A percentile compares a stretch with the other conserved stretches of the same genome.
These are phyloP conservation scores for Petrea volubilis DNA, from an alignment of 257 asterid species.

Conservation along the genomic window DNA sequence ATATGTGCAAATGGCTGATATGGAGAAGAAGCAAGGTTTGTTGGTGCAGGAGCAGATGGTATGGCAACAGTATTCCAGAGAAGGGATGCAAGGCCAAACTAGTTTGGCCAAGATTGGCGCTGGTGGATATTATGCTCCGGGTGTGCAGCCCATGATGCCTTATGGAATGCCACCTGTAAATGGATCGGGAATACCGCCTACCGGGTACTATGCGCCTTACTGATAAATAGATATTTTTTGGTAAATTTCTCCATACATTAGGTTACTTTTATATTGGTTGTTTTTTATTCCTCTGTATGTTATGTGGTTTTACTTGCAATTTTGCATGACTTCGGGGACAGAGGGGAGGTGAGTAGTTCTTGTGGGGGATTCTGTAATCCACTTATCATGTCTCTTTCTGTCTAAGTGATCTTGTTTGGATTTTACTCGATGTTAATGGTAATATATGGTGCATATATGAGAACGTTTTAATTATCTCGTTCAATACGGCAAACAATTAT, in stretches of 20 bases:
- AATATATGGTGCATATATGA: constrained; percentile 17
- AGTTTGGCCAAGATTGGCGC: constrained; percentile 67
- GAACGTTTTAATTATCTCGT: not conserved
- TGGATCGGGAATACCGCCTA: constrained; percentile 53
- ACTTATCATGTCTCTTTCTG: constrained; percentile 24
- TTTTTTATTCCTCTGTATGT: constrained; percentile 36
- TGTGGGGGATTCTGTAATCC: constrained; percentile 33
- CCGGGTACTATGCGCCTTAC: constrained; percentile 63
- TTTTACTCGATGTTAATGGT: constrained; percentile 21
- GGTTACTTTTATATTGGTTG: constrained; percentile 23
- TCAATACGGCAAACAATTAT: not conserved
- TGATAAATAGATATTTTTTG: constrained; percentile 35
- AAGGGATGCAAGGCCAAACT: constrained; percentile 84
- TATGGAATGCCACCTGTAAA: constrained; percentile 80
- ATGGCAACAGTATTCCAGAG: constrained; percentile 82
- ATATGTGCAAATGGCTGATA: constrained; percentile 83
- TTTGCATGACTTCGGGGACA: constrained; percentile 39
- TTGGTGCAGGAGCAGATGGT: constrained; percentile 76
- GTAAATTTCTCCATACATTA: constrained; percentile 23
- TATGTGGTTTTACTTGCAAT: constrained; percentile 42
- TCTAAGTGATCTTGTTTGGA: constrained; percentile 28
- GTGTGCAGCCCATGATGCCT: constrained; percentile 57
- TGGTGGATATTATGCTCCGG: constrained; percentile 63
- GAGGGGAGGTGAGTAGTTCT: constrained; percentile 20
- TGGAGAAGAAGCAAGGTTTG: constrained; percentile 78